Conservation (phyloP, 192 early-diverging fungal genomes). For the Cetraspora pellucida region DNA sequence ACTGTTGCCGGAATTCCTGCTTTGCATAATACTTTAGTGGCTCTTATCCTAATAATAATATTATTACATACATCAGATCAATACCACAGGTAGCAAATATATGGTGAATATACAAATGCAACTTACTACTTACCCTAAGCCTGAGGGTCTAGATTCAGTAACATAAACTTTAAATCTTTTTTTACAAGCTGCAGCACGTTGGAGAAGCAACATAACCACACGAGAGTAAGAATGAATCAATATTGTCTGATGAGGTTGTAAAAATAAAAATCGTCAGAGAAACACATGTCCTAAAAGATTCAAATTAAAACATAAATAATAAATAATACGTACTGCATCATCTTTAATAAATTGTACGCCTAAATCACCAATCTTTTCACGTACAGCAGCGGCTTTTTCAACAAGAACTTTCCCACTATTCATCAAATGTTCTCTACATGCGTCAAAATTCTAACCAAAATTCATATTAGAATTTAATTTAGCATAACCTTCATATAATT, state of each 20-base stretch:
- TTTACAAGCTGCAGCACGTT: conserved; percentile 71
- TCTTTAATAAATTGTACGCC: conserved; percentile 83
- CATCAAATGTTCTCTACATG: conserved; percentile 69
- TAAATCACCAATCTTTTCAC: conserved; percentile 77
- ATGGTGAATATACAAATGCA: conserved; percentile 2
- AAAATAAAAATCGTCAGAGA: conserved; percentile 20
- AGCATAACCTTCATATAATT: no score
- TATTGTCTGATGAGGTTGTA: conserved; percentile 57
- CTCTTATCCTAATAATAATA: conserved; percentile 51
- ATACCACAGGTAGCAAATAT: background rate
- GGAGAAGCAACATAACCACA: conserved; percentile 85
- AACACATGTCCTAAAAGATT: background rate
- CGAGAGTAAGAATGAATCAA: conserved; percentile 96
- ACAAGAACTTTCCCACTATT: conserved; percentile 73
- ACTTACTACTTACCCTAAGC: conserved; percentile 56
- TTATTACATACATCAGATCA: background rate
- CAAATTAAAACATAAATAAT: background rate
- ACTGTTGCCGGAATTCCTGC: conserved; percentile 82
- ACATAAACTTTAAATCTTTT: conserved; percentile 93
- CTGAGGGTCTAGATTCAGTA: conserved; percentile 83
- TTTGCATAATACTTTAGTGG: conserved; percentile 68
- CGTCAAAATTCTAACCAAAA: conserved; percentile 69
- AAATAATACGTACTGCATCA: conserved; percentile 45
- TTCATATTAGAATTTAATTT: background rate
- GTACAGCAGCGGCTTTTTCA: conserved; percentile 67